Evolutionary conservation across 2,329 filamentous ascomycete genomes (phyloP).

Genomic region (Hypoxylon sp.): DNA sequence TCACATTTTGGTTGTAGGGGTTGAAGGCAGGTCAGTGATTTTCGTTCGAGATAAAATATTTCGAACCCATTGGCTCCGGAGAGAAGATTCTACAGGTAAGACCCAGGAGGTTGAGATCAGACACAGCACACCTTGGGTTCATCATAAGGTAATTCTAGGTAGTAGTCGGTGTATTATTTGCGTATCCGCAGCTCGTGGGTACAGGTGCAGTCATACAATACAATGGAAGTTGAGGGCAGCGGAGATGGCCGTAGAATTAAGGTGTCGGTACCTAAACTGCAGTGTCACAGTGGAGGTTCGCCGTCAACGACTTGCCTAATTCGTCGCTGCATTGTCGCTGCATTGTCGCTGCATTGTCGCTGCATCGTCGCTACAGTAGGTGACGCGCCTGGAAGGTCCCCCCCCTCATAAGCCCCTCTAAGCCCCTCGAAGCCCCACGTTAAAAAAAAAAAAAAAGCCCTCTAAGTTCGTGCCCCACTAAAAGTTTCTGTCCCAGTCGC

Average conservation of each 20-base stretch:
- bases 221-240: slow-evolving; percentile 13
- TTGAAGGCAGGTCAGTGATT: too few relatives aligned
- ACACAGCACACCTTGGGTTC: background rate
- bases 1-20: background rate
- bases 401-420: slow-evolving; percentile 1
- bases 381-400: slow-evolving; percentile 11
- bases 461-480: slow-evolving; percentile 31
- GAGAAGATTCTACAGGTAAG: slow-evolving; percentile 8
- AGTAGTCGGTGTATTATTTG: background rate
- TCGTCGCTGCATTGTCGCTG: slow-evolving; percentile 15
- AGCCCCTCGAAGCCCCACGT: slow-evolving; percentile 37
- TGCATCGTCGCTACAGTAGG: background rate
- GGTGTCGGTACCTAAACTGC: slow-evolving; percentile 23
- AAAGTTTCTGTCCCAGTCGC: slow-evolving; percentile 38
- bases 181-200: background rate
- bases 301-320: slow-evolving; percentile 34
- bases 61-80: background rate
- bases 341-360: background rate
- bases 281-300: slow-evolving; percentile 22
- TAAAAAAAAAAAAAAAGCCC: slow-evolving; percentile 15
- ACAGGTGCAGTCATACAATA: background rate
- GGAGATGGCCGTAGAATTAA: slow-evolving; percentile 40
- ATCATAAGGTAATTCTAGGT: background rate
- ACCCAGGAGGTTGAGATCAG: slow-evolving; percentile 1
- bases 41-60: background rate